These are phyloP conservation scores for Neostapfia colusana DNA, from an alignment of 176 grass and related monocot species.

Conservation along the genomic window DNA sequence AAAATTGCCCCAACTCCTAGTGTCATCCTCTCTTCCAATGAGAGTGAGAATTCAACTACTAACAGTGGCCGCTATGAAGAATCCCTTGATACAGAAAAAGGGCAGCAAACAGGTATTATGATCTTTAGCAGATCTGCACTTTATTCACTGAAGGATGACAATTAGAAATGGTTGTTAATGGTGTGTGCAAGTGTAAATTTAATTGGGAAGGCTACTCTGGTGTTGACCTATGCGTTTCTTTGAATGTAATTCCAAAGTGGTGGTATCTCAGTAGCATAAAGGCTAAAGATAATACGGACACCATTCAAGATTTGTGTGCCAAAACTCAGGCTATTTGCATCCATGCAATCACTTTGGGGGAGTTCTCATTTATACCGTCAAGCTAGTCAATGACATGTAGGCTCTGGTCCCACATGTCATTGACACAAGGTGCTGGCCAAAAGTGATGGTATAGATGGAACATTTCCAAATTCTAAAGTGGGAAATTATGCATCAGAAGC, in stretches of 20 bases:
- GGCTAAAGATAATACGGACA: conserved; percentile 13
- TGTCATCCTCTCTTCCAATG: too few relatives aligned
- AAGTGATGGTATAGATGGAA: too few relatives aligned
- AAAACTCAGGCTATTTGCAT: too few relatives aligned
- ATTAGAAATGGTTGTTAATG: conserved; percentile 8
- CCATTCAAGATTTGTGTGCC: neutral
- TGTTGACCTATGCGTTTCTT: neutral
- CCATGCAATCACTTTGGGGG: too few relatives aligned
- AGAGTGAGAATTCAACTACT: too few relatives aligned
- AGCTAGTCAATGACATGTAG: too few relatives aligned
- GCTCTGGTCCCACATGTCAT: too few relatives aligned
- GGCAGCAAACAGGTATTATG: conserved; percentile 4
- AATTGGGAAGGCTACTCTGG: neutral
- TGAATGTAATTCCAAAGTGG: conserved; percentile 25
- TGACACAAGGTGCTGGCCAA: too few relatives aligned
- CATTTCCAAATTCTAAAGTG: too few relatives aligned
- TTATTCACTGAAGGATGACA: neutral
- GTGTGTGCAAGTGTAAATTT: neutral
- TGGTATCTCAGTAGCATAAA: conserved; percentile 1
- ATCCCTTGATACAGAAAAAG: conserved; percentile 10
- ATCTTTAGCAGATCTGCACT: neutral
- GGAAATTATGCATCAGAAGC: conserved; percentile 15
- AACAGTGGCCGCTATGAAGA: neutral
- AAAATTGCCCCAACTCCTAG: too few relatives aligned
- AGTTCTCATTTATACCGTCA: too few relatives aligned